A percentile compares a stretch with the other conserved stretches of the same genome.
Evolutionary conservation across 2,329 filamentous ascomycete genomes (phyloP).

Genomic region (Cytospora schulzeri): DNA sequence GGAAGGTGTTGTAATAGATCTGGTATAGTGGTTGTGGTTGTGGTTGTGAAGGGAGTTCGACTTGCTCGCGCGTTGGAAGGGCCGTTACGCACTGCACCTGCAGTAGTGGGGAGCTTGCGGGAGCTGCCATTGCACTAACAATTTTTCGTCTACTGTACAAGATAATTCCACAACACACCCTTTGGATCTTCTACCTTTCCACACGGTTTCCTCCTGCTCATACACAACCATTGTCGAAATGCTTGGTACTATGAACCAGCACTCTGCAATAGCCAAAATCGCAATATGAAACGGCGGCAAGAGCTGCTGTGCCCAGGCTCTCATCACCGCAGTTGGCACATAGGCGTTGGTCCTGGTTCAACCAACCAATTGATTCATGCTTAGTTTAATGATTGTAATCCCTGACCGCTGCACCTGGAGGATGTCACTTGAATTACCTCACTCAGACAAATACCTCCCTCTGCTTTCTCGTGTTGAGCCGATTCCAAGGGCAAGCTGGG

Average conservation of each 20-base stretch:
- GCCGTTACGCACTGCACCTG: background rate
- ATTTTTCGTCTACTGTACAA: background rate
- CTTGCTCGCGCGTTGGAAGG: background rate
- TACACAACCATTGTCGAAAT: too few species aligned
- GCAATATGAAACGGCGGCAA: too few species aligned
- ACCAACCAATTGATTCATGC: background rate
- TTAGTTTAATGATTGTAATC: background rate
- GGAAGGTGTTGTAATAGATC: background rate
- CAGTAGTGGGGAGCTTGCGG: background rate
- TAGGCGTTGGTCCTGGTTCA: too few species aligned
- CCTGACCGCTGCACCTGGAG: background rate
- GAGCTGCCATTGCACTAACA: slow-evolving; percentile 1
- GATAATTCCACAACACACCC: too few species aligned
- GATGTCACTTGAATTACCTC: background rate
- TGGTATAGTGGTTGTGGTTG: background rate
- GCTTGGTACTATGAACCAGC: background rate
- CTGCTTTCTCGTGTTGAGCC: background rate
- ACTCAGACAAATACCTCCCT: background rate
- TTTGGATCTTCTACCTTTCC: too few species aligned
- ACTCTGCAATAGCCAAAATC: background rate
- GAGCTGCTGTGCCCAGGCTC: too few species aligned
- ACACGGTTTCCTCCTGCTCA: too few species aligned
- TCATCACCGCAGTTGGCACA: too few species aligned
- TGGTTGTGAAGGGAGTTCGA: background rate
- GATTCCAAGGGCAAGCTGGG: too few species aligned